A percentile compares a stretch with the other conserved stretches of the same genome.
Evolutionary conservation across 192 early-diverging fungal species (phyloP).

Genomic region (Backusella psychrophila): DNA sequence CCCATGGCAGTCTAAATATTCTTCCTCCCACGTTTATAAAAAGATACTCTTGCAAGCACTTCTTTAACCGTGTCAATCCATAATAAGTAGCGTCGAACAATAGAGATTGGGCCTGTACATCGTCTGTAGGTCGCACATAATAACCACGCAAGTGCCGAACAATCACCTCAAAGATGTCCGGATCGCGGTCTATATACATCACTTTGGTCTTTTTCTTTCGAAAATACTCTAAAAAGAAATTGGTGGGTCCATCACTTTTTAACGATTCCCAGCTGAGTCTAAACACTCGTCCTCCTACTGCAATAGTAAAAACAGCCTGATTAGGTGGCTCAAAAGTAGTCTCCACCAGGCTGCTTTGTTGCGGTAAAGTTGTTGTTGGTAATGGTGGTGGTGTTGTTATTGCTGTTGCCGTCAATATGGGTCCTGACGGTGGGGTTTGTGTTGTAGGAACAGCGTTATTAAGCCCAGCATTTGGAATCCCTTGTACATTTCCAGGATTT

Average conservation of each 20-base stretch:
- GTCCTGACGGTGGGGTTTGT: background rate
- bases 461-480: background rate
- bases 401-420: background rate
- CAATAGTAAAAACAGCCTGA: conserved; percentile 28
- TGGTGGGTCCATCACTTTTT: conserved; percentile 43
- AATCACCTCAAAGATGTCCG: conserved; percentile 50
- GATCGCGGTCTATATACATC: conserved; percentile 53
- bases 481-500: background rate
- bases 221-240: conserved; percentile 37
- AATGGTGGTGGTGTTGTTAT: background rate
- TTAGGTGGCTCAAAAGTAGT: conserved; percentile 11
- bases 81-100: conserved; percentile 47
- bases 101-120: conserved; percentile 41
- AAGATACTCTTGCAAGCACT: conserved; percentile 38
- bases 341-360: background rate
- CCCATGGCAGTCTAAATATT: conserved; percentile 46
- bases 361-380: background rate
- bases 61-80: conserved; percentile 38
- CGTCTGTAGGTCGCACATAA: conserved; percentile 40
- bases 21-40: conserved; percentile 55
- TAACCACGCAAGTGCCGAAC: conserved; percentile 56
- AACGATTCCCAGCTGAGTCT: conserved; percentile 36
- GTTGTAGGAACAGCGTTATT: background rate
- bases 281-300: conserved; percentile 29
- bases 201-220: background rate